Evolutionary conservation across 495 filamentous ascomycete species (phyloP), one percentile per base, ranked within the genome.

Genomic region (Staphylotrichum longicolle): DNA sequence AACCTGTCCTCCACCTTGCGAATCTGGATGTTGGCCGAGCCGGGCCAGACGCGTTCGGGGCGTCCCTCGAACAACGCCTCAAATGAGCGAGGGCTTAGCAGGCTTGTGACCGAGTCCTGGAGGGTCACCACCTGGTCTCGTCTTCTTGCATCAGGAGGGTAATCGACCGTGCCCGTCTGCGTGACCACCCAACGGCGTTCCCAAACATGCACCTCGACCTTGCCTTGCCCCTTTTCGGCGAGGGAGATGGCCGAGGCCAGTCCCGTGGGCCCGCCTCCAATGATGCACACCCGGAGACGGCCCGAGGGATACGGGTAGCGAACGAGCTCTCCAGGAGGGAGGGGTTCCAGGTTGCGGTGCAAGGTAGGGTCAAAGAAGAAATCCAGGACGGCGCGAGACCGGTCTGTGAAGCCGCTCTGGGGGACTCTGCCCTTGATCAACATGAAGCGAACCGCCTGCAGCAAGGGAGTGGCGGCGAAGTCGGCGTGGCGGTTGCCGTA

Each of bases 1-100:
- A 75, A 65, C 7, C 72, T 53, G n/a, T 75, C 73, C 54, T 75
- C 73, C 7, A 75, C 73, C 65, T 75, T 75, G 57, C 73, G 72
- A 58, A 75, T 74, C 63, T 74, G 71, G 33, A 74, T 74, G 41
- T 74, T 74, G 34, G 71, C 71, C 20, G 68, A 70, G 5, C 71
- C 71, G 3, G 71, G 71, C 71, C 71, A 74, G 2, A 74, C 71
- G 0, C 66, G 66, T 32, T 74, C 71, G 2, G 71, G 71, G 3
- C 66, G 61, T 1, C 68, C 70, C 5, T 62, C 68, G 37, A 74
- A 74, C 32, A 74, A 61, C 3, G 70, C 71, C 20, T 70, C 55
- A 30, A 63, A 70, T 4, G 68, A 63, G 8, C 15, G 34, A 39
- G 61, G 52, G 56, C 59, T 74, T 47, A 75, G 67, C 12, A 75